phyloP scores from a whole-genome alignment of 2,329 filamentous ascomycete species.

The Blastomyces gilchristii region DNA sequence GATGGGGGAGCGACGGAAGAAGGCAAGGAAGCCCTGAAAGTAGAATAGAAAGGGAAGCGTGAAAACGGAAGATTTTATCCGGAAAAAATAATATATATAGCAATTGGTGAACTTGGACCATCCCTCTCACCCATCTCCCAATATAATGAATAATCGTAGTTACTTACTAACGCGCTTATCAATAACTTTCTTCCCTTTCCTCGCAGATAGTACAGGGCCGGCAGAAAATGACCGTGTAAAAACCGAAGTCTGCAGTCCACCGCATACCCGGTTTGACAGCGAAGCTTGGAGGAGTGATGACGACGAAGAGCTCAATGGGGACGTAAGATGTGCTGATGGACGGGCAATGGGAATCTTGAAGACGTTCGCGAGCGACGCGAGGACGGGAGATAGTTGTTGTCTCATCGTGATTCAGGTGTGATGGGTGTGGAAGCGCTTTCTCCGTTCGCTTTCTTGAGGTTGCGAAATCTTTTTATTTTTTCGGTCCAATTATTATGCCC shows the following conservation, averaged over 20 bases:
- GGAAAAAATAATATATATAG: not conserved
- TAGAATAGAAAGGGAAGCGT: not conserved
- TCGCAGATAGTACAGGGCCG: slow-evolving; percentile 30
- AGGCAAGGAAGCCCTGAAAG: not conserved
- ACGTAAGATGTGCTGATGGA: slow-evolving; percentile 20
- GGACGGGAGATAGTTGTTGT: slow-evolving; percentile 28
- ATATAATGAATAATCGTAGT: not conserved
- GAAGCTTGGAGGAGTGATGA: slow-evolving; percentile 16
- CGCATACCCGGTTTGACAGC: slow-evolving; percentile 15
- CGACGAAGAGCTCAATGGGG: not conserved
- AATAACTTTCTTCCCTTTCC: slow-evolving; percentile 25
- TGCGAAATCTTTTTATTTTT: not conserved
- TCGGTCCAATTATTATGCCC: not conserved
- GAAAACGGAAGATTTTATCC: not conserved
- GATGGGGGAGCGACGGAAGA: not conserved
- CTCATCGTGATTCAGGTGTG: slow-evolving; percentile 9
- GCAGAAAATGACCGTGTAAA: slow-evolving; percentile 30
- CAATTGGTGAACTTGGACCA: not conserved
- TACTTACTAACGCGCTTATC: slow-evolving; percentile 40
- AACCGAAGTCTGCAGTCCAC: slow-evolving; percentile 18
- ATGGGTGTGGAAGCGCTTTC: not conserved
- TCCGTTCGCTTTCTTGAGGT: not conserved
- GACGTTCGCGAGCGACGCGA: slow-evolving; percentile 36
- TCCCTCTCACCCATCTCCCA: not conserved
- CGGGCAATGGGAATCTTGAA: slow-evolving; percentile 35